Conservation (phyloP, 2,329 filamentous ascomycete species). For the Trichoderma pleuroti region DNA sequence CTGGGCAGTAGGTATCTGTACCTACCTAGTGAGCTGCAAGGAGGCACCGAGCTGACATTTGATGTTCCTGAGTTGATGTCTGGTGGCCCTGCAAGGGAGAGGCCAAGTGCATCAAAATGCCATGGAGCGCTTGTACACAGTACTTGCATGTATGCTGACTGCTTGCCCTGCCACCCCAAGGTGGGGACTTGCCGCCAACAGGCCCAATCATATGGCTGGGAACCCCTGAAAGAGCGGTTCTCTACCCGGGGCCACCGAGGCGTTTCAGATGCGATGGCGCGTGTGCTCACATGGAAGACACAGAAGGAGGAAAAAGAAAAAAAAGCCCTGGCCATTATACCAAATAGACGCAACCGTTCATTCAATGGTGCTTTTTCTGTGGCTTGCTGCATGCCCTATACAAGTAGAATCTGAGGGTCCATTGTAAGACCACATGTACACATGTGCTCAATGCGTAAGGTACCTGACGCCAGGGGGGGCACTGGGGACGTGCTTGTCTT, state of each 20-base stretch:
- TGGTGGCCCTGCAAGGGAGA: constrained; percentile 3
- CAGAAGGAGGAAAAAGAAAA: not conserved
- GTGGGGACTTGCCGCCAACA: not conserved
- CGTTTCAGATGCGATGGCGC: constrained; percentile 25
- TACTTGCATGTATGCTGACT: constrained; percentile 3
- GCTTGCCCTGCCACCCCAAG: not conserved
- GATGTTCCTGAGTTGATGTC: not conserved
- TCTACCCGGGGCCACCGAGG: constrained; percentile 19
- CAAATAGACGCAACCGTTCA: not conserved
- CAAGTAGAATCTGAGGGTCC: not conserved
- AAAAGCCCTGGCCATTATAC: not conserved
- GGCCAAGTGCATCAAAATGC: not conserved
- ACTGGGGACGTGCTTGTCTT: not conserved
- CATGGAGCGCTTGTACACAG: not conserved
- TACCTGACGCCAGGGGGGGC: constrained; percentile 6
- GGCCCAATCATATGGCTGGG: constrained; percentile 4
- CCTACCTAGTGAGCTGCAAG: not conserved
- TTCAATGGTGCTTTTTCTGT: not conserved
- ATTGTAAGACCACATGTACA: not conserved
- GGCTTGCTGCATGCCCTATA: not conserved
- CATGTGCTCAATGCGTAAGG: not conserved
- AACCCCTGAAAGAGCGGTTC: constrained; percentile 18
- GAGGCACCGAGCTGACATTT: not conserved
- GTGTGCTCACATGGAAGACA: not conserved
- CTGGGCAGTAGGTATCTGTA: not conserved